Conservation (phyloP, 1,284 basidiomycete genomes). For the Athelia sp. region DNA sequence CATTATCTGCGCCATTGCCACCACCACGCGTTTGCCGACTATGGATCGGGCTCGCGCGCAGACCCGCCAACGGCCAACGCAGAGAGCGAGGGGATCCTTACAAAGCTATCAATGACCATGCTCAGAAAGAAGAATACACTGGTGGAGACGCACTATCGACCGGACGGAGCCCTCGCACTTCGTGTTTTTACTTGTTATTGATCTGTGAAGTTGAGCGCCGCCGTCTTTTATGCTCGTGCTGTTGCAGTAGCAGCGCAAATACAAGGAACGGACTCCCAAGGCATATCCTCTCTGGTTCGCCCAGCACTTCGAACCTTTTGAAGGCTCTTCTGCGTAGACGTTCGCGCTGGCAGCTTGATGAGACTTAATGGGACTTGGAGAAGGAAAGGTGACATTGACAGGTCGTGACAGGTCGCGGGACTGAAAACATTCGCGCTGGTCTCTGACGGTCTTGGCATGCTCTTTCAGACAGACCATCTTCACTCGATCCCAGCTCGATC, state of each 20-base stretch:
- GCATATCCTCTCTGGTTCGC: slow-evolving; percentile 33
- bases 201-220: slow-evolving; percentile 89
- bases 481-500: too few species aligned
- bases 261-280: slow-evolving; percentile 70
- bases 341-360: too few species aligned
- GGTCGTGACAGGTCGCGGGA: too few species aligned
- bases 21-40: slow-evolving; percentile 90
- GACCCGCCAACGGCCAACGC: slow-evolving; percentile 85
- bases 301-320: too few species aligned
- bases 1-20: slow-evolving; percentile 89
- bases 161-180: slow-evolving; percentile 87
- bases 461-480: too few species aligned
- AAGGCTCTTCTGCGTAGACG: too few species aligned
- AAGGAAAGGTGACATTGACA: too few species aligned
- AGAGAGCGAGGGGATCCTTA: slow-evolving; percentile 85
- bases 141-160: slow-evolving; percentile 65
- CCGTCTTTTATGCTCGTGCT: slow-evolving; percentile 97
- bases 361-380: too few species aligned
- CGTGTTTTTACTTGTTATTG: slow-evolving; percentile 95
- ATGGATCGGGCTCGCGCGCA: slow-evolving; percentile 84
- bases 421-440: too few species aligned
- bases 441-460: too few species aligned
- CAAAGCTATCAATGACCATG: neutral
- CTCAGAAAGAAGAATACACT: slow-evolving; percentile 1
- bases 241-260: slow-evolving; percentile 82